Evolutionary conservation across 2,329 filamentous ascomycete species (phyloP).

Genomic region (Fusarium floridanum): DNA sequence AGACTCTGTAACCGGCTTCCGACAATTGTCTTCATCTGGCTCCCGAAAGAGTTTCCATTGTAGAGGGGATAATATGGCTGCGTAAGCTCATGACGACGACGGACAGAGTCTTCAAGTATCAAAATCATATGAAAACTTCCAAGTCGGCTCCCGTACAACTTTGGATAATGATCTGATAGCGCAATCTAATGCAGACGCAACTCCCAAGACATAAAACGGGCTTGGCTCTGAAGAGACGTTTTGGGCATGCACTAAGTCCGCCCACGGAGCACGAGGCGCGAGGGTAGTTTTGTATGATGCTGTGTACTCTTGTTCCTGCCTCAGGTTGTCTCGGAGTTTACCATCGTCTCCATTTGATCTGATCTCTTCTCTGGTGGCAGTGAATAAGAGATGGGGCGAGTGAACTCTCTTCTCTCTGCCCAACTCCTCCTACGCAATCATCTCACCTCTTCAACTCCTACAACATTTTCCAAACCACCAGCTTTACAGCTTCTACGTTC

Average conservation of each 20-base stretch:
- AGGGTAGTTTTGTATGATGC: not conserved
- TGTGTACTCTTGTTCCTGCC: not conserved
- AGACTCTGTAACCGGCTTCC: slow-evolving; percentile 23
- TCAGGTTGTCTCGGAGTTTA: not conserved
- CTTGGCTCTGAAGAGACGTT: not conserved
- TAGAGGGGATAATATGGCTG: not conserved
- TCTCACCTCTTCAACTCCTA: not conserved
- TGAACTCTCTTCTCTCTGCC: not conserved
- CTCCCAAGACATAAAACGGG: not conserved
- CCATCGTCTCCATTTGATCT: no score
- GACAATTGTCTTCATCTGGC: slow-evolving; percentile 7
- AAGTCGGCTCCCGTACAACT: slow-evolving; percentile 1
- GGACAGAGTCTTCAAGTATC: not conserved
- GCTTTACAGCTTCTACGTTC: not conserved
- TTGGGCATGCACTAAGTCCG: slow-evolving; percentile 6
- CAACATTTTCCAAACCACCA: not conserved
- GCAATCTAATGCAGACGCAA: not conserved
- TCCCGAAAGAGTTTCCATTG: not conserved
- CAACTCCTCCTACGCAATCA: not conserved
- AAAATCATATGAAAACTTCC: not conserved
- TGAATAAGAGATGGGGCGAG: not conserved
- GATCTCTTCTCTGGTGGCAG: not conserved
- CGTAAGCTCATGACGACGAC: slow-evolving; percentile 1
- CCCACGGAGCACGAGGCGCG: not conserved
- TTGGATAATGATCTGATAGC: not conserved